A percentile compares a stretch with the other conserved stretches of the same genome.
phyloP scores from a whole-genome alignment of 2,329 filamentous ascomycete genomes.

The Sphaerulina vaccinii region DNA sequence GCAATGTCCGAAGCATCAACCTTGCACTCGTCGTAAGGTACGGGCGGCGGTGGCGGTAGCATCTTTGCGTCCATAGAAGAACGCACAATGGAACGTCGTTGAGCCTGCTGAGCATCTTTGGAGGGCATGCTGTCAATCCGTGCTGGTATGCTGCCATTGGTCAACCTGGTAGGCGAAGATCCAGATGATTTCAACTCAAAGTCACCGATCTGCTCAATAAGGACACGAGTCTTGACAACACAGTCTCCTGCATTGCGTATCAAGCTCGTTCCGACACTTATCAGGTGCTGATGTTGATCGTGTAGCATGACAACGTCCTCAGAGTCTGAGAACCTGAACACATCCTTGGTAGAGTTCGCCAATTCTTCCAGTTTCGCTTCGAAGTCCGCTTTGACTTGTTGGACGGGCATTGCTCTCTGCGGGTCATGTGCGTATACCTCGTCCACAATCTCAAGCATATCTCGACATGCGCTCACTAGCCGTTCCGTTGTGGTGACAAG shows the following conservation, averaged over 20 bases:
- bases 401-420: constrained; percentile 64
- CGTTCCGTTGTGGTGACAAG: constrained; percentile 79
- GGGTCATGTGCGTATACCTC: constrained; percentile 76
- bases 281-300: constrained; percentile 33
- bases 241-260: constrained; percentile 87
- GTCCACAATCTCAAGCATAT: constrained; percentile 76
- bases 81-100: constrained; percentile 21
- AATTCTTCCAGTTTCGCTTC: constrained; percentile 77
- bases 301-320: constrained; percentile 76
- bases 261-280: constrained; percentile 33
- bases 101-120: constrained; percentile 1
- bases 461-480: constrained; percentile 76
- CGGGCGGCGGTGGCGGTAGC: constrained; percentile 13
- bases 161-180: neutral
- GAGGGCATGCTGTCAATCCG: constrained; percentile 14
- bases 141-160: constrained; percentile 14
- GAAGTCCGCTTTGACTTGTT: constrained; percentile 71
- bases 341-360: constrained; percentile 76
- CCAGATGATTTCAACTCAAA: constrained; percentile 28
- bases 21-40: neutral
- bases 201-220: constrained; percentile 72
- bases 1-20: neutral
- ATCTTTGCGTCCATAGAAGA: constrained; percentile 11
- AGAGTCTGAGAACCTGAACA: constrained; percentile 66
- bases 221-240: constrained; percentile 77